Evolutionary conservation across 2,329 filamentous ascomycete species (phyloP).

Genomic region (Fusarium neocosmosporiellum): DNA sequence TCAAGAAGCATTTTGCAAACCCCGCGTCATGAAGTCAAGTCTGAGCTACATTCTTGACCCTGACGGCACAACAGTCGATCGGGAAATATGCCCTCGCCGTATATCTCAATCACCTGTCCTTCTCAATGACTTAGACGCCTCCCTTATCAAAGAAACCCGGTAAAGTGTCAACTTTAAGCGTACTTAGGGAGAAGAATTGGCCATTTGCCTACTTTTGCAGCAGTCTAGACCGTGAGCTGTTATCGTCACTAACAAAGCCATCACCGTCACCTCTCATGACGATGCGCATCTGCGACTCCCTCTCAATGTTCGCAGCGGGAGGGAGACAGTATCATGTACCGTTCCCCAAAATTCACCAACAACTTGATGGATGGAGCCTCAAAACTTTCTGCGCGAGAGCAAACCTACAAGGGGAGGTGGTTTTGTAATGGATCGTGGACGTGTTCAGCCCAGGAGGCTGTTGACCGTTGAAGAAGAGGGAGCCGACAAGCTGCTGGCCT

Average conservation of each 20-base stretch:
- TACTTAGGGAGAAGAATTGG: constrained; percentile 4
- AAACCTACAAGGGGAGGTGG: constrained; percentile 38
- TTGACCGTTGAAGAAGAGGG: constrained; percentile 2
- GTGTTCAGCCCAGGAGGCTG: constrained; percentile 22
- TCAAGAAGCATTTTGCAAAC: background rate
- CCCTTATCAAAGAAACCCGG: constrained; percentile 9
- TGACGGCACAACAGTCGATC: background rate
- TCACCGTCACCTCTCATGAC: background rate
- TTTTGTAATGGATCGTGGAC: constrained; percentile 19
- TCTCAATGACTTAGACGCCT: constrained; percentile 23
- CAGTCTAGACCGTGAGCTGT: constrained; percentile 14
- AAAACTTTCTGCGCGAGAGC: constrained; percentile 37
- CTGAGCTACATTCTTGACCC: background rate
- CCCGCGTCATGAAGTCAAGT: background rate
- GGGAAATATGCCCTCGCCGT: background rate
- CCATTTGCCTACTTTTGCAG: constrained; percentile 12
- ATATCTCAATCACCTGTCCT: constrained; percentile 13
- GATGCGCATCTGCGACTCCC: constrained; percentile 26
- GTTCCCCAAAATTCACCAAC: constrained; percentile 4
- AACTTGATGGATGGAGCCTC: background rate
- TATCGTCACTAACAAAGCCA: constrained; percentile 26
- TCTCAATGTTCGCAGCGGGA: constrained; percentile 32
- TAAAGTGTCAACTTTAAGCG: constrained; percentile 2
- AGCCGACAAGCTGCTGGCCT: constrained; percentile 32
- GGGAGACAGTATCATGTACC: constrained; percentile 26